Evolutionary conservation across 352 stramenopile genomes (phyloP).

Genomic region (Pythium brassicae): DNA sequence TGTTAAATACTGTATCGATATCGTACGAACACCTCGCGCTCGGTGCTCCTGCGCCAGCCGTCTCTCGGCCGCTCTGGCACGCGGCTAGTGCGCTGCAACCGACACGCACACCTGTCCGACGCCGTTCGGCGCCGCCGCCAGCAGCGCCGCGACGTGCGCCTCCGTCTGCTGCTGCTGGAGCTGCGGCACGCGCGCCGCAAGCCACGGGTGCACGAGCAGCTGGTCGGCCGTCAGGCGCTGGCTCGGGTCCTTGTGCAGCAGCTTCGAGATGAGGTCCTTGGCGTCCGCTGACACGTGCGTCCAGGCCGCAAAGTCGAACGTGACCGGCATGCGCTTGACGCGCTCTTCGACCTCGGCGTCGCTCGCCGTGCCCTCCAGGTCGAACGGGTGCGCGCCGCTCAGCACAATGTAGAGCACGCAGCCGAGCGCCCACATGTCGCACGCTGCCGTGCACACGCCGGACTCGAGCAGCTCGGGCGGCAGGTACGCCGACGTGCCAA

Average conservation of each 20-base stretch:
- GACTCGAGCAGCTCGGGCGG: slow-evolving; percentile 56
- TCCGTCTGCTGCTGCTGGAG: not conserved
- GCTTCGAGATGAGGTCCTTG: slow-evolving; percentile 85
- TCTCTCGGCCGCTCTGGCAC: no score
- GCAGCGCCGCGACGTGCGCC: slow-evolving; percentile 13
- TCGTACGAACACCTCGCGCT: not conserved
- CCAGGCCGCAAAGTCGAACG: slow-evolving; percentile 47
- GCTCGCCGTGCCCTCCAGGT: slow-evolving; percentile 78
- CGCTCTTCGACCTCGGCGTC: slow-evolving; percentile 83
- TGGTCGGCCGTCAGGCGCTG: slow-evolving; percentile 84
- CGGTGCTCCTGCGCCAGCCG: no score
- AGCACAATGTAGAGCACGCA: slow-evolving; percentile 95
- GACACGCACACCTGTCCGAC: slow-evolving; percentile 2
- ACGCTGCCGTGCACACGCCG: slow-evolving; percentile 50
- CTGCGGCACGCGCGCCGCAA: slow-evolving; percentile 21
- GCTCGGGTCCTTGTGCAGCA: slow-evolving; percentile 85
- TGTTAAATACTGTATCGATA: slow-evolving; percentile 3
- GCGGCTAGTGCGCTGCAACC: not conserved
- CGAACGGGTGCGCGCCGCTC: slow-evolving; percentile 90
- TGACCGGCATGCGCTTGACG: slow-evolving; percentile 57
- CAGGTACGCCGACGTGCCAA: slow-evolving; percentile 70
- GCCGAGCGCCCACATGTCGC: slow-evolving; percentile 84
- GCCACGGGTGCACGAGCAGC: slow-evolving; percentile 91
- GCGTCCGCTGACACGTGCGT: slow-evolving; percentile 80
- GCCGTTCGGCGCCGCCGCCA: slow-evolving; percentile 1